A percentile compares a stretch with the other conserved stretches of the same genome.
These are phyloP conservation scores for Mayamaea pseudoterrestris DNA, from an alignment of 108 stramenopile genomes.

Conservation along the genomic window DNA sequence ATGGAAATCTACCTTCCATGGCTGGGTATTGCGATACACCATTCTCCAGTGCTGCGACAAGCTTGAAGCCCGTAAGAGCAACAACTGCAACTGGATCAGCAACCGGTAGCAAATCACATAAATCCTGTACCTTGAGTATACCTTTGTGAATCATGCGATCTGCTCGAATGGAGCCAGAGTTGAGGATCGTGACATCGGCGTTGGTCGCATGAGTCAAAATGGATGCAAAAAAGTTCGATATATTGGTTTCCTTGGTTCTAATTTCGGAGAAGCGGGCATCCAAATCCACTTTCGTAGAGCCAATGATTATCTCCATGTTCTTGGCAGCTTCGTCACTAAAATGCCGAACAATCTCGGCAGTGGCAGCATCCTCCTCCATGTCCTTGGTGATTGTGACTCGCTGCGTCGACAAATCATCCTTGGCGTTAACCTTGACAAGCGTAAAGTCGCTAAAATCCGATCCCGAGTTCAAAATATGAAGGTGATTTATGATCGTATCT, in stretches of 20 bases:
- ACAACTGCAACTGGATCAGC: conserved; percentile 19
- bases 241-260: conserved; percentile 34
- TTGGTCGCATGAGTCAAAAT: conserved; percentile 20
- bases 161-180: conserved; percentile 32
- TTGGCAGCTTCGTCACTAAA: conserved; percentile 11
- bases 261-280: conserved; percentile 26
- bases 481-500: conserved; percentile 12
- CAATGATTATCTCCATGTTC: conserved; percentile 25
- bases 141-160: conserved; percentile 19
- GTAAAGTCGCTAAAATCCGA: conserved; percentile 37
- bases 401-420: background rate
- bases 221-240: conserved; percentile 33
- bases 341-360: background rate
- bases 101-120: conserved; percentile 15
- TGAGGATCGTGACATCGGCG: conserved; percentile 30
- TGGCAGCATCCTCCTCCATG: background rate
- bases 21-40: conserved; percentile 36
- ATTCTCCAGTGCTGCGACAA: conserved; percentile 38
- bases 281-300: conserved; percentile 19
- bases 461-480: conserved; percentile 30
- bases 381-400: background rate
- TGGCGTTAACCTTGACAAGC: conserved; percentile 11
- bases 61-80: conserved; percentile 19
- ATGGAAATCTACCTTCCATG: conserved; percentile 37
- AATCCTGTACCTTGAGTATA: conserved; percentile 8